Base-by-base conservation (phyloP, 1,284 basidiomycete genomes). In the Ganoderma boninense region DNA sequence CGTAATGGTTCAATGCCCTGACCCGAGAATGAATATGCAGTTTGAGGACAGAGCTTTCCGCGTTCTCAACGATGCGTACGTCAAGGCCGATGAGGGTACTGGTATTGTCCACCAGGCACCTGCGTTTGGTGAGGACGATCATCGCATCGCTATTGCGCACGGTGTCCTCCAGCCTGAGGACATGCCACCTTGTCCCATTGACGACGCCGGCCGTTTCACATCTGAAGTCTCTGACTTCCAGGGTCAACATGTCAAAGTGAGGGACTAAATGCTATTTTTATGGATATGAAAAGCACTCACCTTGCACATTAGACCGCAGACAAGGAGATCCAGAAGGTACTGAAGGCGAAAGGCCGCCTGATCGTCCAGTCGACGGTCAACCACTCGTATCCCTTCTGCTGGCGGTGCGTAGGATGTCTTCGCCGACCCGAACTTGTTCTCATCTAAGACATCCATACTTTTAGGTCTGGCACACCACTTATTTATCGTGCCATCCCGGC, bases 101-200 rank as follows among this genome's bases (percentile, higher is more conserved):
- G 97, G 97, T 81, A 97, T 99, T 78, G 98, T 99, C 63, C 98
- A 99, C 81, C 98, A 99, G 84, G 97, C 98, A 1, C 98, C 98
- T 2, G 97, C 95, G 0, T 99, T 98, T 79, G 98, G 98, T 87
- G 98, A 99, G 79, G 98, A 99, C 78, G 98, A 99, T 89, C 95
- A 99, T 83, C 95, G 97, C 71, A 90, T 99, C 76, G 92, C 95
- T 40, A 88, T 98, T 71, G 91, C 90, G 2, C 88, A 98, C 79
- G 95, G 93, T 35, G 89, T 99, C 70, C 84, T 99, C 43, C 85
- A 86, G 38, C 85, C 90, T 1, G 97, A 98, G 68, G 96, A 97
- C 81, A 91, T 96, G 87, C 97, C 98, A 0, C 98, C 98, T 2
- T 98, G 96, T 81, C 98, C 98, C 44, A 88, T 99, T 69, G 95